Evolutionary conservation across 805 yeast genomes (phyloP).

Genomic region (Metschnikowia cubensis): DNA sequence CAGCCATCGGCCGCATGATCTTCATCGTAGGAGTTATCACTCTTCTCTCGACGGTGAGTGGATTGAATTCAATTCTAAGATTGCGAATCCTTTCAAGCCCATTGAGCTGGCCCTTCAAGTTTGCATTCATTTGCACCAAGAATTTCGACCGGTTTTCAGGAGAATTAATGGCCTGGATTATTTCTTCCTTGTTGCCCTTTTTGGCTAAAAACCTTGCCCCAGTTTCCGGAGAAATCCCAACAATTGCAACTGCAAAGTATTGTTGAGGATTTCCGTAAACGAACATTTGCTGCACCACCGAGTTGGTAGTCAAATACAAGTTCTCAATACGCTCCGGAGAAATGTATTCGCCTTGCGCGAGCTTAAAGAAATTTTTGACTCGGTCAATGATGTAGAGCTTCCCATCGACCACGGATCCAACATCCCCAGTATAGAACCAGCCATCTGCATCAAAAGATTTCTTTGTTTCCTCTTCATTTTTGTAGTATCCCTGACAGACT

Average conservation of each 20-base stretch:
- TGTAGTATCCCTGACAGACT: slow-evolving; percentile 51
- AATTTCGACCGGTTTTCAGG: slow-evolving; percentile 26
- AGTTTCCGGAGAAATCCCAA: slow-evolving; percentile 26
- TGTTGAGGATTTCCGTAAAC: slow-evolving; percentile 13
- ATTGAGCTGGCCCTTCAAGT: slow-evolving; percentile 36
- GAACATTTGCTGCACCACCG: slow-evolving; percentile 8
- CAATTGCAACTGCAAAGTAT: slow-evolving; percentile 9
- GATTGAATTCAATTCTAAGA: slow-evolving; percentile 48
- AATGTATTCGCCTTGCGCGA: slow-evolving; percentile 51
- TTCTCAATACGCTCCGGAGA: slow-evolving; percentile 75
- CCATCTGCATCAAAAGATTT: slow-evolving; percentile 38
- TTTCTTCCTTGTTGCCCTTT: slow-evolving; percentile 11
- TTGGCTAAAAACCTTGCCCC: slow-evolving; percentile 5
- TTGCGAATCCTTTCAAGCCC: slow-evolving; percentile 64
- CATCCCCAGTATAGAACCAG: slow-evolving; percentile 59
- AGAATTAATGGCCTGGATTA: slow-evolving; percentile 26
- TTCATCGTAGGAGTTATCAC: slow-evolving; percentile 64
- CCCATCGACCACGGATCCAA: slow-evolving; percentile 33
- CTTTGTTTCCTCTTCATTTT: slow-evolving; percentile 50
- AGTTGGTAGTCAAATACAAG: slow-evolving; percentile 36
- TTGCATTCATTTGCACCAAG: slow-evolving; percentile 32
- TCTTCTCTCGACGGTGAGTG: slow-evolving; percentile 54
- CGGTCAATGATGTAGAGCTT: slow-evolving; percentile 56
- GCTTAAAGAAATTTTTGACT: slow-evolving; percentile 72
- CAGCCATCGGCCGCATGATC: slow-evolving; percentile 38